phyloP scores from a whole-genome alignment of 2,329 filamentous ascomycete species.

The Trichophyton simii region DNA sequence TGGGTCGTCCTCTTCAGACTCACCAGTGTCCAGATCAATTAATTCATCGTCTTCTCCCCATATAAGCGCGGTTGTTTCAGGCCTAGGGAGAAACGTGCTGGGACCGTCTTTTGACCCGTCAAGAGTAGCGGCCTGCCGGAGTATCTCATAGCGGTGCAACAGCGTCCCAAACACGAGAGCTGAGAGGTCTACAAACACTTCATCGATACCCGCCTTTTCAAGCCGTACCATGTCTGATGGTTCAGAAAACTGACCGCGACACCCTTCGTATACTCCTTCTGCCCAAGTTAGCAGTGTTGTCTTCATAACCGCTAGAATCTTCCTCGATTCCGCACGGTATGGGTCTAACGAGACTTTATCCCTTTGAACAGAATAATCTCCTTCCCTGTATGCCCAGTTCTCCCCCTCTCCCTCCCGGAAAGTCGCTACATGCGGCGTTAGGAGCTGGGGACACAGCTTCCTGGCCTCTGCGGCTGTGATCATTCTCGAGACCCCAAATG shows the following conservation, averaged over 20 bases:
- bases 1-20: slow-evolving; percentile 65
- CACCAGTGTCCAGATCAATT: slow-evolving; percentile 58
- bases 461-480: slow-evolving; percentile 68
- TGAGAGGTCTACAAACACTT: slow-evolving; percentile 87
- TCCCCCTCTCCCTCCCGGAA: slow-evolving; percentile 79
- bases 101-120: slow-evolving; percentile 53
- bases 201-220: slow-evolving; percentile 91
- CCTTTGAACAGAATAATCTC: slow-evolving; percentile 63
- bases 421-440: slow-evolving; percentile 85
- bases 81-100: slow-evolving; percentile 57
- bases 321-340: slow-evolving; percentile 72
- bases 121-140: slow-evolving; percentile 36
- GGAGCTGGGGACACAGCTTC: slow-evolving; percentile 71
- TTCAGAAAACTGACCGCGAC: slow-evolving; percentile 11
- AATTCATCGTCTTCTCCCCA: slow-evolving; percentile 70
- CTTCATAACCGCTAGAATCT: slow-evolving; percentile 68
- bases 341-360: slow-evolving; percentile 93
- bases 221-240: slow-evolving; percentile 41
- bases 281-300: slow-evolving; percentile 48
- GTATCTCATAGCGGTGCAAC: slow-evolving; percentile 62
- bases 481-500: slow-evolving; percentile 66
- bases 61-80: slow-evolving; percentile 60
- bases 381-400: slow-evolving; percentile 78
- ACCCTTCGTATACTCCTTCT: slow-evolving; percentile 12
- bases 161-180: slow-evolving; percentile 67